These are phyloP conservation scores for Penicillium silybi DNA, from an alignment of 495 filamentous ascomycete genomes.

Conservation along the genomic window DNA sequence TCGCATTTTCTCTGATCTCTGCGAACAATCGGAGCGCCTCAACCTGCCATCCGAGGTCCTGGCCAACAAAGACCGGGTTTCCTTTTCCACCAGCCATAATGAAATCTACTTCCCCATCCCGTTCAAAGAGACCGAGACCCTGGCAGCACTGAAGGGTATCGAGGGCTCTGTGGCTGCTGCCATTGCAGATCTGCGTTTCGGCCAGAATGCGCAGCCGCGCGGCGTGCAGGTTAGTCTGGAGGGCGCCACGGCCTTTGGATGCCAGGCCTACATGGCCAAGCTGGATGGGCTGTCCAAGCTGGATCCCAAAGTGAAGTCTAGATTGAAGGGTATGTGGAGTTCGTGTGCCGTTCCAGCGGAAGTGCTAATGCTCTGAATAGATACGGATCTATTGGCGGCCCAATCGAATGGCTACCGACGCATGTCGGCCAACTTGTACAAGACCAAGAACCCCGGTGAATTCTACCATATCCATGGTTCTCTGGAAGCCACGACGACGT, in stretches of 20 bases:
- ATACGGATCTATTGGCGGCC: conserved; percentile 65
- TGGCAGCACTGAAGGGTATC: conserved; percentile 64
- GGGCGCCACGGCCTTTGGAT: conserved; percentile 61
- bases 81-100: conserved; percentile 39
- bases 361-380: conserved; percentile 28
- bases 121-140: conserved; percentile 66
- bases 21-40: conserved; percentile 37
- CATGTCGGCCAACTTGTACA: conserved; percentile 72
- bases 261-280: conserved; percentile 68
- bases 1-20: conserved; percentile 41
- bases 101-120: conserved; percentile 58
- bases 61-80: conserved; percentile 34
- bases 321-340: conserved; percentile 54
- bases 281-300: conserved; percentile 65
- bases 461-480: conserved; percentile 81
- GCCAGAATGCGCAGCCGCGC: conserved; percentile 26
- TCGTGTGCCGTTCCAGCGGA: neutral
- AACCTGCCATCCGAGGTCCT: conserved; percentile 34
- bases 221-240: conserved; percentile 59
- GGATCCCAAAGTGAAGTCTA: conserved; percentile 55
- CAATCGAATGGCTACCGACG: conserved; percentile 71
- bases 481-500: conserved; percentile 61
- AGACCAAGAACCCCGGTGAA: conserved; percentile 58
- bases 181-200: conserved; percentile 56
- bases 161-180: conserved; percentile 65